Conservation (phyloP, 2,329 filamentous ascomycete genomes). For the Knoxdaviesia capensis region DNA sequence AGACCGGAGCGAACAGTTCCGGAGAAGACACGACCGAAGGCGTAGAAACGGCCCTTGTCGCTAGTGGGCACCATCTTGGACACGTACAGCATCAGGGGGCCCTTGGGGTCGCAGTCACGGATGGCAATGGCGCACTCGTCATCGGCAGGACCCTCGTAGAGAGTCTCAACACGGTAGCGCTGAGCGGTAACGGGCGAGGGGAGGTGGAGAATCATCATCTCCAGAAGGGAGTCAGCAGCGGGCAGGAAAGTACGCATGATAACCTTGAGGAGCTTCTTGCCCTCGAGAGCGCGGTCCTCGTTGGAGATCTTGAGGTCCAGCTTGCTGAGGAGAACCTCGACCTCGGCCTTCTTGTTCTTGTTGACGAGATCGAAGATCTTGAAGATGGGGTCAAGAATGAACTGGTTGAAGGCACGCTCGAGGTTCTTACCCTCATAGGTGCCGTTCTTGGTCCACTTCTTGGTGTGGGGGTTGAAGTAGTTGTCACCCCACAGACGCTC, state of each 20-base stretch:
- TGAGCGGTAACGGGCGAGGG: constrained; percentile 91
- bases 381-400: constrained; percentile 99
- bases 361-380: constrained; percentile 92
- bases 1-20: constrained; percentile 95
- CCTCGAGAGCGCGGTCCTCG: constrained; percentile 85
- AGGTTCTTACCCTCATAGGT: constrained; percentile 71
- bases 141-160: constrained; percentile 93
- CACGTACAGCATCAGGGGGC: constrained; percentile 98
- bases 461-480: constrained; percentile 99
- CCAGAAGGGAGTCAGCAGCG: constrained; percentile 89
- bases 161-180: constrained; percentile 92
- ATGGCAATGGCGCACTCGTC: constrained; percentile 90
- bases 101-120: constrained; percentile 96
- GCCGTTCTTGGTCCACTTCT: constrained; percentile 94
- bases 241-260: constrained; percentile 99
- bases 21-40: constrained; percentile 99
- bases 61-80: constrained; percentile 99
- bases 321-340: constrained; percentile 67
- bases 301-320: constrained; percentile 75
- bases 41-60: constrained; percentile 99
- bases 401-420: constrained; percentile 99
- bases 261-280: constrained; percentile 94
- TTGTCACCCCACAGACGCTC: constrained; percentile 99
- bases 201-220: constrained; percentile 99
- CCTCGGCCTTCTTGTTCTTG: constrained; percentile 97